phyloP scores from a whole-genome alignment of 805 yeast genomes.

The Metschnikowia anglica region DNA sequence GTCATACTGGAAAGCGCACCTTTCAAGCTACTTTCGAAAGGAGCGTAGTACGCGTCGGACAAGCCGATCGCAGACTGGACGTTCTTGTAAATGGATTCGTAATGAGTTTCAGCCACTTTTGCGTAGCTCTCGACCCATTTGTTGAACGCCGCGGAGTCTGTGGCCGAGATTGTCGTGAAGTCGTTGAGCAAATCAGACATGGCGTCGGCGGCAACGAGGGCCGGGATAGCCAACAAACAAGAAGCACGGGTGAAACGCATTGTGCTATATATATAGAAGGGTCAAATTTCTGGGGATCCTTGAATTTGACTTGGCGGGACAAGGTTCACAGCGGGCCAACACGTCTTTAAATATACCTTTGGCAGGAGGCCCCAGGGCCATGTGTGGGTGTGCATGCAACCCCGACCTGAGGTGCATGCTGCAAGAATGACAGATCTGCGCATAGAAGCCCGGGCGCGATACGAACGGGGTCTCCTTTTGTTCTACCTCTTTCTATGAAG shows the following conservation, averaged over 20 bases:
- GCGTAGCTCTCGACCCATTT: slow-evolving; percentile 3
- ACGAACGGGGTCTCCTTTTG: no score
- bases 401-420: no score
- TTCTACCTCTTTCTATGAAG: no score
- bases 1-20: neutral
- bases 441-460: no score
- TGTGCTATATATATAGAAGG: neutral
- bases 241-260: neutral
- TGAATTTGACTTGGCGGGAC: no score
- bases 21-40: neutral
- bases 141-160: slow-evolving; percentile 2
- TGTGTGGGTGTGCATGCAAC: no score
- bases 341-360: no score
- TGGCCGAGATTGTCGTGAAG: neutral
- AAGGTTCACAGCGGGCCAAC: no score
- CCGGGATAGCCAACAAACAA: slow-evolving; percentile 1
- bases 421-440: no score
- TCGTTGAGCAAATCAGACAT: slow-evolving; percentile 1
- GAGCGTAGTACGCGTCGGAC: neutral
- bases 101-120: neutral
- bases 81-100: neutral
- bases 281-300: no score
- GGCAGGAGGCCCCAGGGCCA: no score
- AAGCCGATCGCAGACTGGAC: neutral
- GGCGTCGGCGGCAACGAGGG: slow-evolving; percentile 11